A percentile compares a stretch with the other conserved stretches of the same genome.
Evolutionary conservation across 768 basidiomycete species (phyloP).

Genomic region (Ephemerocybe angulata): DNA sequence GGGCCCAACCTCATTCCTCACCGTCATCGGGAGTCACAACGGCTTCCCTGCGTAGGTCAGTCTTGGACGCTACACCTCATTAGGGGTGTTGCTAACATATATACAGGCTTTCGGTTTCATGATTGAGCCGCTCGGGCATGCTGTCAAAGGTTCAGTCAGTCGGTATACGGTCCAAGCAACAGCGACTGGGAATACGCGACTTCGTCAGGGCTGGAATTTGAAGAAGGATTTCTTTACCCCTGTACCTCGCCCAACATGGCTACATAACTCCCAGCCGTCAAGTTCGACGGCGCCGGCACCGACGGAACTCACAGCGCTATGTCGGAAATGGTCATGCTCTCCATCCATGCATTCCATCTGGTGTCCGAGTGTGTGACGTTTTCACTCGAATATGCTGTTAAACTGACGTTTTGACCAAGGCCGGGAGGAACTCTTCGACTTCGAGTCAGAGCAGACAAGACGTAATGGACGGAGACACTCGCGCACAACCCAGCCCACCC

Average conservation of each 20-base stretch:
- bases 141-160: conserved; percentile 5
- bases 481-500: not conserved
- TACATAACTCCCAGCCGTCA: conserved; percentile 25
- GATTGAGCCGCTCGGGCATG: conserved; percentile 56
- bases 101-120: conserved; percentile 32
- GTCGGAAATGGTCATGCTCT: conserved; percentile 46
- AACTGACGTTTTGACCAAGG: not conserved
- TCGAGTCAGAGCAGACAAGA: not conserved
- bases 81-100: not conserved
- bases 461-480: not conserved
- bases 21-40: too few species aligned
- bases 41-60: not conserved
- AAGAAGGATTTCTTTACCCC: conserved; percentile 55
- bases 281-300: conserved; percentile 1
- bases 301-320: conserved; percentile 26
- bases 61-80: not conserved
- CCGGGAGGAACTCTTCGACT: not conserved
- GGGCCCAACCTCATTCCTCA: too few species aligned
- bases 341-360: conserved; percentile 42
- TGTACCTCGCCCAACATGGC: conserved; percentile 32
- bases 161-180: conserved; percentile 9
- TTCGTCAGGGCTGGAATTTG: conserved; percentile 24
- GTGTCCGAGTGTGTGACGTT: conserved; percentile 38
- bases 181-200: conserved; percentile 19
- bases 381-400: conserved; percentile 5